A percentile compares a stretch with the other conserved stretches of the same genome.
Evolutionary conservation across 768 basidiomycete species (phyloP).

Genomic region (Pleurotus salmoneostramineus): DNA sequence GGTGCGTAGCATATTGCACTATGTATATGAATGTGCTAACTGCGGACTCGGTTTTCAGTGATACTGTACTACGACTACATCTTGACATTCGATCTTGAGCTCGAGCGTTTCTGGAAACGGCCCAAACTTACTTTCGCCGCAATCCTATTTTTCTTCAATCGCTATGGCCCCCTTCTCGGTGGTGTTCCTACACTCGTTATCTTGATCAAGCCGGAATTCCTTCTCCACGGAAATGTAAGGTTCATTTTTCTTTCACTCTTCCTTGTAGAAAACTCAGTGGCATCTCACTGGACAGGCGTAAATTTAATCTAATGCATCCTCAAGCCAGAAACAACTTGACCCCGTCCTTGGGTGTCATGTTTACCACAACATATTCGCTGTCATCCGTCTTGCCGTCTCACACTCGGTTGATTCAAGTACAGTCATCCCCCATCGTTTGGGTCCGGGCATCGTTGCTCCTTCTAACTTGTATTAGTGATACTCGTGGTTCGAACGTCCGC

Average conservation of each 20-base stretch:
- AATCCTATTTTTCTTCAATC: conserved; percentile 35
- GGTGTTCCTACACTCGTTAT: conserved; percentile 31
- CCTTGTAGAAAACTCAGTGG: conserved; percentile 24
- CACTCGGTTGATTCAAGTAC: neutral
- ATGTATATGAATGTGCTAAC: neutral
- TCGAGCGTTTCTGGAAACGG: conserved; percentile 38
- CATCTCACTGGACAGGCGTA: conserved; percentile 9
- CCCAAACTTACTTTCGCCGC: conserved; percentile 24
- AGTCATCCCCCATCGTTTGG: neutral
- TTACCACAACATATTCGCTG: neutral
- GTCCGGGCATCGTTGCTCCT: neutral
- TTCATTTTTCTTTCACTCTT: neutral
- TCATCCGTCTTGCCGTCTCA: neutral
- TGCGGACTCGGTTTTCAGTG: conserved; percentile 16
- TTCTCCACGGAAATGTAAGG: neutral
- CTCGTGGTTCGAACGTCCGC: neutral
- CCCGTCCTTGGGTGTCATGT: neutral
- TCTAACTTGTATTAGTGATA: neutral
- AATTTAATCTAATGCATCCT: conserved; percentile 1
- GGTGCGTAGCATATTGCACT: neutral
- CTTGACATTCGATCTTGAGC: conserved; percentile 37
- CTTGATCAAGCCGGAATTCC: conserved; percentile 25
- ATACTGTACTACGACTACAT: conserved; percentile 41
- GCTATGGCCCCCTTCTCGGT: conserved; percentile 33
- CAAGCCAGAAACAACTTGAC: neutral